Base-by-base conservation (phyloP, 139 green algal species). In the Mesostigma viride region DNA sequence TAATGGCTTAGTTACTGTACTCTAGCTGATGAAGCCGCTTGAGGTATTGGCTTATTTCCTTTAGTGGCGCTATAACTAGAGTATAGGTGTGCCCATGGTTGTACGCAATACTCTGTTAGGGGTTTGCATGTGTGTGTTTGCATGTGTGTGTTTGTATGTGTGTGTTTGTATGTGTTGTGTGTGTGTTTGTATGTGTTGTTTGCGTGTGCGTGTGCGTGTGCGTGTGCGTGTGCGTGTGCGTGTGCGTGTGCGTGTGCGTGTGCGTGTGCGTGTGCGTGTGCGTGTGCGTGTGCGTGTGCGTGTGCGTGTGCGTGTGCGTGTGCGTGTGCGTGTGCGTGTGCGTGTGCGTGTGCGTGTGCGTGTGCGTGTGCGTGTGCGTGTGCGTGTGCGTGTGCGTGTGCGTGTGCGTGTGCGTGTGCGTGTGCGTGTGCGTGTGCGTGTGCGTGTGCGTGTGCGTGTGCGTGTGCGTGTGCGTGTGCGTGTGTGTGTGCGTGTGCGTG, bases 1-100 rank as follows among this genome's bases (percentile, higher is more conserved):
- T 90, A 14, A 62, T 34, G n/a, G n/a, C n/a, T n/a, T n/a, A n/a
- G n/a, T n/a, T n/a, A n/a, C 1, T 4, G 45, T 1, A 62, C 0
- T 11, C 30, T 60, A 31, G 6, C 24, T n/a, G n/a, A n/a, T 28
- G 24, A 6, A 48, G 35, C 4, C 6, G 4, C 51, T 32, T 35
- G 31, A 3, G 26, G 33, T 53, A 32, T 35, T 27, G 3, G 51
- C 32, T 75, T 27, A 24, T 32, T 45, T 26, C 24, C 58, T 6
- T 33, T 33, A 35, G 40, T 35, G 22, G 62, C 32, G 48, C 22
- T 31, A 62, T 44, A 2, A 46, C 45, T 31, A 33, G n/a, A 2
- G 48, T 3, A 46, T 60, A 24, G 8, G 4, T 65, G n/a, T 61
- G 40, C 36, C 11, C 11, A 47, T 47, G 36, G 6, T 6, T 11